phyloP scores from a whole-genome alignment of 768 basidiomycete species.

The Boletellus sp. region DNA sequence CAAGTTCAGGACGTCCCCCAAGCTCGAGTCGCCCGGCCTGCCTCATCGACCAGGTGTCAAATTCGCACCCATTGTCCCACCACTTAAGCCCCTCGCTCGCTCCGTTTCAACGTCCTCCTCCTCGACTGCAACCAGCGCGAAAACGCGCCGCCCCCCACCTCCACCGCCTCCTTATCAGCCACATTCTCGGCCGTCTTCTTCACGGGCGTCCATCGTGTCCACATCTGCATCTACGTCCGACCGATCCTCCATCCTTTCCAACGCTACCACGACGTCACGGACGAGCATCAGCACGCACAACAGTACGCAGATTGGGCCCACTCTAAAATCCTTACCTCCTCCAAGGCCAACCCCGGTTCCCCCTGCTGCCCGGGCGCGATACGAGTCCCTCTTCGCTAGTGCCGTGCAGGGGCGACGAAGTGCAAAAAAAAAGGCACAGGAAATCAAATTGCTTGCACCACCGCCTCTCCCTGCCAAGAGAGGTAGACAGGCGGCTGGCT shows the following conservation, averaged over 20 bases:
- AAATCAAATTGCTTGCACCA: slow-evolving; percentile 29
- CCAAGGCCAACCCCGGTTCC: slow-evolving; percentile 66
- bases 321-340: slow-evolving; percentile 31
- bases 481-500: slow-evolving; percentile 60
- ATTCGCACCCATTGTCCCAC: slow-evolving; percentile 17
- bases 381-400: slow-evolving; percentile 62
- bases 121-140: slow-evolving; percentile 34
- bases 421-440: slow-evolving; percentile 31
- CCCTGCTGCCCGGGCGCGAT: slow-evolving; percentile 56
- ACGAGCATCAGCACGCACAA: slow-evolving; percentile 37
- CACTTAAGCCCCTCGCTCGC: slow-evolving; percentile 30
- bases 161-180: slow-evolving; percentile 35
- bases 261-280: slow-evolving; percentile 35
- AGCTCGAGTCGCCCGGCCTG: slow-evolving; percentile 41
- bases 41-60: slow-evolving; percentile 42
- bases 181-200: slow-evolving; percentile 32
- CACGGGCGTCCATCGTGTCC: slow-evolving; percentile 36
- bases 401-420: slow-evolving; percentile 51
- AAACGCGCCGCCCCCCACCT: slow-evolving; percentile 37
- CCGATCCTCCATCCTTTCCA: slow-evolving; percentile 59
- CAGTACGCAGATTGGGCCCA: slow-evolving; percentile 20
- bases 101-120: slow-evolving; percentile 36
- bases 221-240: slow-evolving; percentile 50
- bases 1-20: slow-evolving; percentile 28
- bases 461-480: slow-evolving; percentile 40